Percentiles rank a stretch among this genome's conserved stretches.
phyloP scores from a whole-genome alignment of 75 land plant species.

The Cupressus sempervirens region DNA sequence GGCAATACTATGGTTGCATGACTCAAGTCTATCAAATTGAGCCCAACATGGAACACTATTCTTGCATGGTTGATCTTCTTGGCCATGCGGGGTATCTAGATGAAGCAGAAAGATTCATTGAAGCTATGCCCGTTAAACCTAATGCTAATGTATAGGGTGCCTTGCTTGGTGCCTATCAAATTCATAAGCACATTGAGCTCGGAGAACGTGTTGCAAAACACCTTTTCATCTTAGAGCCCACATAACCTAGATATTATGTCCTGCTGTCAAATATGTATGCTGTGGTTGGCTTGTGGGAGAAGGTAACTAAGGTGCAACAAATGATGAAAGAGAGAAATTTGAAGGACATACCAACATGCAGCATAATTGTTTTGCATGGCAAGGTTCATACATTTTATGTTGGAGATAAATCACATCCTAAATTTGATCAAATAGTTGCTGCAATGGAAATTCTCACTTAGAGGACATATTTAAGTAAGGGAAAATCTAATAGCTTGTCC shows the following conservation, averaged over 20 bases:
- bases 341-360: conserved; percentile 16
- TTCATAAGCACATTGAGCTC: neutral
- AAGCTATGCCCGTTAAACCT: neutral
- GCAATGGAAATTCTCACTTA: conserved; percentile 12
- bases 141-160: conserved; percentile 13
- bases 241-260: conserved; percentile 16
- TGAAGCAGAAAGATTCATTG: conserved; percentile 9
- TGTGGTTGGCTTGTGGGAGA: conserved; percentile 18
- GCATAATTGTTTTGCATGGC: conserved; percentile 18
- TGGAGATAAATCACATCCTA: conserved; percentile 12
- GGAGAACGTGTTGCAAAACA: conserved; percentile 14
- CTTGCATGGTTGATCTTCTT: conserved; percentile 9
- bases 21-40: neutral
- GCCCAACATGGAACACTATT: conserved; percentile 11
- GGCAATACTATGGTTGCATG: conserved; percentile 14
- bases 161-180: conserved; percentile 20
- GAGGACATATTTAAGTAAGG: too few species aligned
- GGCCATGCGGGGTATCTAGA: conserved; percentile 11
- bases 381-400: conserved; percentile 12
- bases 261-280: conserved; percentile 23
- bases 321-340: conserved; percentile 16
- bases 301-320: conserved; percentile 11
- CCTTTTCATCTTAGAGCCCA: conserved; percentile 15
- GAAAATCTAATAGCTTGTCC: too few species aligned
- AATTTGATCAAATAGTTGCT: conserved; percentile 12